These are phyloP conservation scores for Seiridium cupressi DNA, from an alignment of 2,329 filamentous ascomycete genomes.

Conservation along the genomic window DNA sequence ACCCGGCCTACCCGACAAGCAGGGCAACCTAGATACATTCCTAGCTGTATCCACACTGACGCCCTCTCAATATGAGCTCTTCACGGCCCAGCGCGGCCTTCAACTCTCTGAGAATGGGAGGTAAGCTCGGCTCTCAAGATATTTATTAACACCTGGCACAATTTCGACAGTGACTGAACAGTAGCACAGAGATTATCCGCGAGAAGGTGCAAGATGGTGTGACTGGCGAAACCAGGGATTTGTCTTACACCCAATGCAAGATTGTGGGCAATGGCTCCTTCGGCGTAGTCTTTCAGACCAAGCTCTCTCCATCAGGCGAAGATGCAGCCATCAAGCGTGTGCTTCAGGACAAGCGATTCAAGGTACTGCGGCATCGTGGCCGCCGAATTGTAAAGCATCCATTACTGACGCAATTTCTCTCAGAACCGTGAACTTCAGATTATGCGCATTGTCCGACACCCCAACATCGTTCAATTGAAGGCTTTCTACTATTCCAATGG, in stretches of 20 bases:
- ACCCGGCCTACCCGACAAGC: background rate
- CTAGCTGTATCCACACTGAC: background rate
- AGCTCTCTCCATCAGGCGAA: conserved; percentile 94
- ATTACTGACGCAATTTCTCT: conserved; percentile 1
- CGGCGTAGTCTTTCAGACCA: conserved; percentile 98
- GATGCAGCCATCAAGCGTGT: conserved; percentile 99
- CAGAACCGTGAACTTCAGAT: conserved; percentile 99
- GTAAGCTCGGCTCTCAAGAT: conserved; percentile 55
- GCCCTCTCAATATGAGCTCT: conserved; percentile 69
- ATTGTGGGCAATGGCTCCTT: conserved; percentile 99
- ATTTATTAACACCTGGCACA: conserved; percentile 8
- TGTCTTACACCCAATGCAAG: conserved; percentile 99
- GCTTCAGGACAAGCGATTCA: conserved; percentile 98
- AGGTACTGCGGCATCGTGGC: conserved; percentile 57
- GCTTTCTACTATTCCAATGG: conserved; percentile 99
- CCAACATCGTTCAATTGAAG: conserved; percentile 98
- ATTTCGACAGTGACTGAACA: conserved; percentile 14
- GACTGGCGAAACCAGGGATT: conserved; percentile 92
- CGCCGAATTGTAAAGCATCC: background rate
- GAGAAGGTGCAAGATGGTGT: conserved; percentile 99
- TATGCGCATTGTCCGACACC: conserved; percentile 98
- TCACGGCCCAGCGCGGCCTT: conserved; percentile 81
- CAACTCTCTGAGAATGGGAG: conserved; percentile 85
- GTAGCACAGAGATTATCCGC: conserved; percentile 79
- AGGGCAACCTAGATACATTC: too few species aligned